phyloP scores from a whole-genome alignment of 2,329 filamentous ascomycete genomes.

The Diaporthe vexans region DNA sequence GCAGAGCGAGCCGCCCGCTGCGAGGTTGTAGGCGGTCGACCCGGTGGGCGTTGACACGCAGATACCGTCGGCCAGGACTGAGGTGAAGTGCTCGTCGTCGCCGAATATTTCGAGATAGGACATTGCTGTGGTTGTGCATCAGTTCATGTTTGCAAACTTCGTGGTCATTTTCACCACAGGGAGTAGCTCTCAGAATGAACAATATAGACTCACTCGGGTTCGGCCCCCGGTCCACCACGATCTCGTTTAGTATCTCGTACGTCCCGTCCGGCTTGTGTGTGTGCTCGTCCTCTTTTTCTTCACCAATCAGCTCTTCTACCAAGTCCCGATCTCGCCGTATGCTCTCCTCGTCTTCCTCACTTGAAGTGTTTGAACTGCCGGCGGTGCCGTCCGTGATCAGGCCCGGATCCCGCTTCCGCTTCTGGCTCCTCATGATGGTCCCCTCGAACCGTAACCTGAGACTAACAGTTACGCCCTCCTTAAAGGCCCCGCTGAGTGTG shows the following conservation, averaged over 20 bases:
- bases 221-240: constrained; percentile 95
- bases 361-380: constrained; percentile 23
- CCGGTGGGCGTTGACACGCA: constrained; percentile 96
- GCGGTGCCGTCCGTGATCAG: constrained; percentile 37
- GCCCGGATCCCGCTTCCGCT: constrained; percentile 48
- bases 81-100: constrained; percentile 95
- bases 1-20: constrained; percentile 93
- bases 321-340: constrained; percentile 71
- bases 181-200: background rate
- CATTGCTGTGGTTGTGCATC: constrained; percentile 73
- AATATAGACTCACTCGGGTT: constrained; percentile 79
- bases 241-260: constrained; percentile 93
- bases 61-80: constrained; percentile 91
- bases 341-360: constrained; percentile 55
- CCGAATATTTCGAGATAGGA: constrained; percentile 93
- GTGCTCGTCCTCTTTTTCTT: constrained; percentile 84
- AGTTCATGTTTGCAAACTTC: background rate
- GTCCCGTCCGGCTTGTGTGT: constrained; percentile 89
- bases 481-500: constrained; percentile 80
- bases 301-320: constrained; percentile 90
- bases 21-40: constrained; percentile 95
- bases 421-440: constrained; percentile 87
- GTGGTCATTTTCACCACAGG: constrained; percentile 3
- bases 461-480: constrained; percentile 88
- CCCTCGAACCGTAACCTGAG: constrained; percentile 91